phyloP scores from a whole-genome alignment of 2,329 filamentous ascomycete species.

The Alternaria triticina region DNA sequence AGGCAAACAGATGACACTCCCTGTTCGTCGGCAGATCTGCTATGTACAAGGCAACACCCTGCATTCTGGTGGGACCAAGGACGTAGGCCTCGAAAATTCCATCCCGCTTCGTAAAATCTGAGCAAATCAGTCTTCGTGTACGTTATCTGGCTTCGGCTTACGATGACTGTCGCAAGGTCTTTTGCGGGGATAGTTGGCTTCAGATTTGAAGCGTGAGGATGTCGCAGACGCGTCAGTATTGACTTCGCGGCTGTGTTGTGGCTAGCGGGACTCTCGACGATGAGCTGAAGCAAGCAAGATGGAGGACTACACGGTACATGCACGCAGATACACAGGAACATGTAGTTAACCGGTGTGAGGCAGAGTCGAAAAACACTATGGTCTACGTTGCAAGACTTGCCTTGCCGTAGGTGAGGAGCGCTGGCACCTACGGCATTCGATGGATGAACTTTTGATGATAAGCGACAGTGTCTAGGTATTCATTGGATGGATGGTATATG shows the following conservation, averaged over 20 bases:
- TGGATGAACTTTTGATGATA: background rate
- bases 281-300: background rate
- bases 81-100: background rate
- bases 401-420: background rate
- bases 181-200: background rate
- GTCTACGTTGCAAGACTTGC: background rate
- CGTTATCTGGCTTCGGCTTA: background rate
- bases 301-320: background rate
- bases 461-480: background rate
- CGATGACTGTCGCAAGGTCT: background rate
- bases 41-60: background rate
- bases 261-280: background rate
- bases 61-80: background rate
- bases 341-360: background rate
- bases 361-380: background rate
- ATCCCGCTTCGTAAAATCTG: background rate
- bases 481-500: background rate
- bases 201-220: background rate
- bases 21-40: background rate
- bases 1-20: background rate
- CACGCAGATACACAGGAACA: background rate
- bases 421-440: background rate
- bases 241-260: background rate
- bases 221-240: background rate
- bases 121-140: background rate